phyloP scores from a whole-genome alignment of 768 basidiomycete species.

The Sutorius australiensis region DNA sequence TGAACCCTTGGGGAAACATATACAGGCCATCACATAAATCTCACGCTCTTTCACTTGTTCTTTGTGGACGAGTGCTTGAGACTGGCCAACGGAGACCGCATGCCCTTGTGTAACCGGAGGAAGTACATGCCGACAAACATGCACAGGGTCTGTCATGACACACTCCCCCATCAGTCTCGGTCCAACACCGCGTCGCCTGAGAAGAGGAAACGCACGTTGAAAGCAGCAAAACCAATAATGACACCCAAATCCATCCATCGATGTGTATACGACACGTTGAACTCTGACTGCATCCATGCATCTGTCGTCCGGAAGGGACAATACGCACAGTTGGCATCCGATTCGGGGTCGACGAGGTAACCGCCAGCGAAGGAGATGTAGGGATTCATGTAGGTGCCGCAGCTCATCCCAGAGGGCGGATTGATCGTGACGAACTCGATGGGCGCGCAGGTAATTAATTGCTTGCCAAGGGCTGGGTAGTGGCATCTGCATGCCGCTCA shows the following conservation, averaged over 20 bases:
- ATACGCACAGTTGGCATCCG: constrained; percentile 51
- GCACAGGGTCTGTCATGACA: neutral
- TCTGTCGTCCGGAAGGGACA: constrained; percentile 45
- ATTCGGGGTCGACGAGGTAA: constrained; percentile 52
- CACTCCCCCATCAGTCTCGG: neutral
- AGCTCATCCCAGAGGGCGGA: constrained; percentile 52
- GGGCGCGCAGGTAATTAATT: constrained; percentile 44
- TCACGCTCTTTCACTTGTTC: neutral
- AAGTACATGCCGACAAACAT: neutral
- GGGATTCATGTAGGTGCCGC: constrained; percentile 45
- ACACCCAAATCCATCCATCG: constrained; percentile 12
- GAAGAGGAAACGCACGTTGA: neutral
- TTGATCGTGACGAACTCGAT: constrained; percentile 51
- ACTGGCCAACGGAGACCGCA: neutral
- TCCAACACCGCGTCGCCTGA: neutral
- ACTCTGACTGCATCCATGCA: neutral
- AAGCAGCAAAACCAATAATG: neutral
- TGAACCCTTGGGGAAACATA: no score
- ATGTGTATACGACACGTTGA: constrained; percentile 5
- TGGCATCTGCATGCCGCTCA: neutral
- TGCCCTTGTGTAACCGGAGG: neutral
- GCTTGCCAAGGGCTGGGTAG: constrained; percentile 24
- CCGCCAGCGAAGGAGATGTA: constrained; percentile 53
- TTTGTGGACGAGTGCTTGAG: neutral
- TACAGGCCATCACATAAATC: no score